phyloP scores from a whole-genome alignment of 176 grass and related monocot species.

The Musa itinerans region DNA sequence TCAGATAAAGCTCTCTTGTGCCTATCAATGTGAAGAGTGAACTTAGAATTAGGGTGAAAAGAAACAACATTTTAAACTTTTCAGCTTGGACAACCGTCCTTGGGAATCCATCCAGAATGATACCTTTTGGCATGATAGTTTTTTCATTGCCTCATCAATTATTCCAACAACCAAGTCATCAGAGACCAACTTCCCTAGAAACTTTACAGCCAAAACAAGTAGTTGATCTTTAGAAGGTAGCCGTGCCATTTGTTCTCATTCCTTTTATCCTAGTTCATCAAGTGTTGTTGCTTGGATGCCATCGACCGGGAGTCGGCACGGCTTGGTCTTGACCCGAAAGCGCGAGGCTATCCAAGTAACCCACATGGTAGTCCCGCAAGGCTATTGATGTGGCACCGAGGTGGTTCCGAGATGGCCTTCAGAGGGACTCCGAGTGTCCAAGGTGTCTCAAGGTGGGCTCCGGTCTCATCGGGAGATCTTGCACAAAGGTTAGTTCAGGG shows the following conservation, averaged over 20 bases:
- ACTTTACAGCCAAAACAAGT: conserved; percentile 1
- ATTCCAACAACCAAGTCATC: conserved; percentile 92
- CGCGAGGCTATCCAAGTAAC: too few relatives aligned
- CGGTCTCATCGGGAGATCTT: too few relatives aligned
- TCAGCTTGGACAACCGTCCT: conserved; percentile 82
- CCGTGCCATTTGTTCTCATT: not conserved
- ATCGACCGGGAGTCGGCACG: too few relatives aligned
- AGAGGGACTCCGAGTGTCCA: too few relatives aligned
- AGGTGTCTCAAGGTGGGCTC: too few relatives aligned
- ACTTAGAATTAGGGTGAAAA: not conserved
- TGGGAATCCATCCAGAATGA: conserved; percentile 98
- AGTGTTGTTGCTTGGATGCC: too few relatives aligned
- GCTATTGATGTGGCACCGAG: too few relatives aligned
- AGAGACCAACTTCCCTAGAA: conserved; percentile 80
- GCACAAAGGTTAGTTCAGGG: too few relatives aligned
- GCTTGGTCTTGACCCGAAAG: too few relatives aligned
- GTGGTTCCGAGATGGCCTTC: too few relatives aligned
- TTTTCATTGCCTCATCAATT: conserved; percentile 97
- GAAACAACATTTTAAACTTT: conserved; percentile 39
- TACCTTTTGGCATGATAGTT: conserved; percentile 90
- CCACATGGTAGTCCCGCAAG: too few relatives aligned
- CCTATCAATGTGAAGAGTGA: not conserved
- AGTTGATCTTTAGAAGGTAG: conserved; percentile 22
- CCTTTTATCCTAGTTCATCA: not conserved
- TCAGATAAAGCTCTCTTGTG: too few relatives aligned